Evolutionary conservation across 495 filamentous ascomycete species (phyloP).

Genomic region (Xylaria venustula): DNA sequence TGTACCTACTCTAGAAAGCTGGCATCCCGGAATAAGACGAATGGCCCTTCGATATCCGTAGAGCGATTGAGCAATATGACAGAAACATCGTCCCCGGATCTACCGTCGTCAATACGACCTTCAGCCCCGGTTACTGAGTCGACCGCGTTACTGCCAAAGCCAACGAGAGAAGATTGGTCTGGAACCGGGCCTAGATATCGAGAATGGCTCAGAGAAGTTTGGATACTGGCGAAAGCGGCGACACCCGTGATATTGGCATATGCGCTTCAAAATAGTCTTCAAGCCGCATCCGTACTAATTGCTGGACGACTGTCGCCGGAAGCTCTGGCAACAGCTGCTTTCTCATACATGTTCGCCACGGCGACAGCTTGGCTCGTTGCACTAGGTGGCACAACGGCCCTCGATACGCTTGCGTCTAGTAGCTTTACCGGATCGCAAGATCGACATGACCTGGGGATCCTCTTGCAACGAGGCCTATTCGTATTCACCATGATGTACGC

Average conservation of each 20-base stretch:
- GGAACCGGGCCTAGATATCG: conserved; percentile 13
- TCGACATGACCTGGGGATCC: conserved; percentile 76
- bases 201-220: conserved; percentile 60
- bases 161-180: background rate
- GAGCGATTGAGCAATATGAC: background rate
- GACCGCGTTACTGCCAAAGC: conserved; percentile 50
- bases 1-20: background rate
- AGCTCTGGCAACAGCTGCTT: conserved; percentile 79
- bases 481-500: conserved; percentile 74
- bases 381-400: conserved; percentile 85
- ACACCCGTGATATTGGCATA: conserved; percentile 87
- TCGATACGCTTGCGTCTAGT: conserved; percentile 84
- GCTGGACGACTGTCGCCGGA: conserved; percentile 77
- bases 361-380: conserved; percentile 88
- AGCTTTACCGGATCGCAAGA: conserved; percentile 84
- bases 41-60: background rate
- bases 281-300: conserved; percentile 81
- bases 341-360: conserved; percentile 92
- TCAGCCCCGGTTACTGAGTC: conserved; percentile 33
- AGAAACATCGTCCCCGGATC: conserved; percentile 4
- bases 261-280: conserved; percentile 82
- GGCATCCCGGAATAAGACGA: too few species aligned
- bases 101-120: conserved; percentile 5
- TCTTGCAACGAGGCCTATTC: conserved; percentile 78
- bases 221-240: conserved; percentile 64